These are phyloP conservation scores for Camelina laxa DNA, from an alignment of 345 rosid genomes.

Conservation along the genomic window DNA sequence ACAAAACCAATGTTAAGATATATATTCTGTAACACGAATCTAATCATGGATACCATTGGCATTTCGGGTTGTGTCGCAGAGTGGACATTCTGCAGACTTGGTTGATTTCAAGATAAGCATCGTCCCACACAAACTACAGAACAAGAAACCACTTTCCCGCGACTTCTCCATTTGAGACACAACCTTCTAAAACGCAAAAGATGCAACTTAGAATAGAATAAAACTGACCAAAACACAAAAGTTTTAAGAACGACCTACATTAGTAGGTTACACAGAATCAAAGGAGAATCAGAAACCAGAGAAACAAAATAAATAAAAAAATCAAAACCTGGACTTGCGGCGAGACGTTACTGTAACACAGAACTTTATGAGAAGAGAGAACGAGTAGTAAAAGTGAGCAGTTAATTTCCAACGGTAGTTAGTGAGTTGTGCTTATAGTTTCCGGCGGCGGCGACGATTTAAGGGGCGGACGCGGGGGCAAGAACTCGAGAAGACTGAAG, in stretches of 20 bases:
- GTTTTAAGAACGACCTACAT: not conserved
- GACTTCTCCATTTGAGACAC: slow-evolving; percentile 37
- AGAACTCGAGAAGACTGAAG: not conserved
- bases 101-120: slow-evolving; percentile 17
- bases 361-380: not conserved
- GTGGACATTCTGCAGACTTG: slow-evolving; percentile 31
- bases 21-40: too few relatives aligned
- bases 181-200: too few relatives aligned
- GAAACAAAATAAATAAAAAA: not conserved
- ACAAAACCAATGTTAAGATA: too few relatives aligned
- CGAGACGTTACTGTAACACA: slow-evolving; percentile 11
- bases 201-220: too few relatives aligned
- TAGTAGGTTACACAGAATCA: not conserved
- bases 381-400: not conserved
- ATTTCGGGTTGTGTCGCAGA: slow-evolving; percentile 15
- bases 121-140: slow-evolving; percentile 41
- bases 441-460: slow-evolving; percentile 2
- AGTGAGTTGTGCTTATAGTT: not conserved
- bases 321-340: not conserved
- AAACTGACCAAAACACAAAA: not conserved
- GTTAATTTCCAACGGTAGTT: not conserved
- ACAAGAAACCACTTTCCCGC: slow-evolving; percentile 40
- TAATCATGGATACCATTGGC: slow-evolving; percentile 27
- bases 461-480: not conserved
- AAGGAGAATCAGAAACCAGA: not conserved